Base-by-base conservation (phyloP, 169 alveolate genomes). In the Babesia microti region DNA sequence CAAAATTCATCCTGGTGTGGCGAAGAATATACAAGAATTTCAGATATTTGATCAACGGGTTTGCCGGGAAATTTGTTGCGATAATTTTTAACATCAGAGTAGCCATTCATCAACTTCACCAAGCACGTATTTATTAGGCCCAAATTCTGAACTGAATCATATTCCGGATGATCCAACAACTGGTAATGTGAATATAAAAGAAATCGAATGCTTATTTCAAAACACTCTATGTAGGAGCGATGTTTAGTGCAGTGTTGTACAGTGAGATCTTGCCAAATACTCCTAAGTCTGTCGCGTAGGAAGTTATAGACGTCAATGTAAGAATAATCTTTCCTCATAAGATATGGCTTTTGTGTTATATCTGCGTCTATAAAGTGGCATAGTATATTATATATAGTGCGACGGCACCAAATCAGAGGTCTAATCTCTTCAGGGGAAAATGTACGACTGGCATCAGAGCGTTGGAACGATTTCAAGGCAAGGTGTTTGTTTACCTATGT, bases 1-100 rank as follows among this genome's bases (percentile, higher is more conserved):
- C 90, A 82, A 45, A 82, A 82, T 44, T 82, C 90, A n/a, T 83
- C 84, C 51, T 82, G 85, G 39, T 67, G 72, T 23, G 84, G 85
- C 14, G 87, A 72, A 17, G 34, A 26, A 46, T 76, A 82, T n/a
- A 66, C 85, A 19, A 82, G 54, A 9, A 68, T 32, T 19, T 70
- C 79, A 19, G 43, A 6, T 27, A 75, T 33, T 11, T 48, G 58
- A 32, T 18, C 35, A 26, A 24, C n/a, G 18, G 45, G 0, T 3
- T 21, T 0, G 14, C n/a, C 24, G 15, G 4, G n/a, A n/a, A n/a
- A n/a, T n/a, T n/a, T n/a, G n/a, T n/a, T n/a, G n/a, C n/a, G n/a
- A 22, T 55, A 61, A 28, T 65, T 59, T 32, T 60, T 57, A n/a
- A 73, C 88, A 11, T 63, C 89, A 34, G 55, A 65, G 66, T 82